Evolutionary conservation across 345 rosid species (phyloP), one percentile per base, ranked within the genome.

Genomic region (Iberis pinnata): DNA sequence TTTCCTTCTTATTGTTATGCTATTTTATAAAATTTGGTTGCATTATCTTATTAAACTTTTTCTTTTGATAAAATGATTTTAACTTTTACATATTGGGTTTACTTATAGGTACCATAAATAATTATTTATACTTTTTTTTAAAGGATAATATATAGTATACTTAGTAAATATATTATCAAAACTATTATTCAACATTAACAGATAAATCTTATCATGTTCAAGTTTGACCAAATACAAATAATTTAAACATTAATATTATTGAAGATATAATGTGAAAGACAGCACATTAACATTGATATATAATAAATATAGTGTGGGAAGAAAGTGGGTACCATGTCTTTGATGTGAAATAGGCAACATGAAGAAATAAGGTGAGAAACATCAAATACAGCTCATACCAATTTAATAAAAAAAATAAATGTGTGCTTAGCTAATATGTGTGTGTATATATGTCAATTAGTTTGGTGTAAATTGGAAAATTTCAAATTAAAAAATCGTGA

Each of bases 261-360:
- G 35, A 27, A 9, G 22, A 40, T 60, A 49, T n/a, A 60, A 53
- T 67, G 65, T 67, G 61, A 53, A 53, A 17, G 49, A 53, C 71
- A 67, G 56, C 71, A 60, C 56, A 59, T 56, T 39, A 35, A 18
- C 48, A 33, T 12, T 22, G 10, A 50, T 18, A 32, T 15, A 49
- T 47, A 42, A 46, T 38, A 56, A 2, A 29, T 8, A 9, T 29
- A 45, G 33, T 45, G 14, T 39, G 39, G 22, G 41, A 32, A 5
- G 44, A 47, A 25, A 33, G 71, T 67, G 71, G 71, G 32, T 19
- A 60, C 51, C 66, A 67, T 67, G 71, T 60, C 66, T 46, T 18
- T 51, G 53, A 58, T 65, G 55, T 66, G 65, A 37, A 45, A 31
- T 45, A 17, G 9, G 40, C 55, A 51, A 45, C 49, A 50, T 58